Base-by-base conservation (phyloP, 345 rosid genomes). In the Lepidium africanum region DNA sequence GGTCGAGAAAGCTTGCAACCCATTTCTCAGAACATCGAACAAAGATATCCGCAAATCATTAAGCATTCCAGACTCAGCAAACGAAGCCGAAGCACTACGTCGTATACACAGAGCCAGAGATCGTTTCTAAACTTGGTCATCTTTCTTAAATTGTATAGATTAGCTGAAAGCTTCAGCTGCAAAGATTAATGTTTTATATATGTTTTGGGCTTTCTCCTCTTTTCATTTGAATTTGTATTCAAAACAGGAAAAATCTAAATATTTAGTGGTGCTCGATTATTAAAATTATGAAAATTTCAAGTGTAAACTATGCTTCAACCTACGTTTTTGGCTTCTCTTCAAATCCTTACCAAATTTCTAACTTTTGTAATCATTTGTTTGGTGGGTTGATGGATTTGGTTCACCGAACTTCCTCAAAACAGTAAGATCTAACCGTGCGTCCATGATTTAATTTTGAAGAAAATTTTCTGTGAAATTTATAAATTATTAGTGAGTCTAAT, bases 1-100 rank as follows among this genome's bases (percentile, higher is more conserved):
- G 83, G 60, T 80, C 53, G 99, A 94, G 82, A 91, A 91, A 76
- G 85, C 80, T 10, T 91, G 97, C 56, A 94, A 94, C 69, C 96
- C 99, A 9, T 94, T 94, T 83, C 92, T 94, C 39, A 92, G 97
- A 36, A 77, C 87, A 38, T 76, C 85, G 0, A 94, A 84, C 60
- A 43, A 47, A 13, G 99, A 86, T 58, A 94, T 94, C 76, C 81
- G 96, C 48, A 81, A 67, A 66, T 59, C 78, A 2, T 73, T 94
- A 53, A 66, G 75, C 17, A 91, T 94, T 70, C 83, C 96, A 3
- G 83, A 64, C 4, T 61, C 85, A 0, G 92, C 92, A n/a, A 79
- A 58, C 7, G 95, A 88, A 49, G 83, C 88, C 0, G 96, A 91
- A 69, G 95, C 87, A 30, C 67, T 91, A 63, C 80, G 88, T 50